A percentile compares a stretch with the other conserved stretches of the same genome.
phyloP scores from a whole-genome alignment of 345 rosid genomes.

The Boechera divaricarpa region DNA sequence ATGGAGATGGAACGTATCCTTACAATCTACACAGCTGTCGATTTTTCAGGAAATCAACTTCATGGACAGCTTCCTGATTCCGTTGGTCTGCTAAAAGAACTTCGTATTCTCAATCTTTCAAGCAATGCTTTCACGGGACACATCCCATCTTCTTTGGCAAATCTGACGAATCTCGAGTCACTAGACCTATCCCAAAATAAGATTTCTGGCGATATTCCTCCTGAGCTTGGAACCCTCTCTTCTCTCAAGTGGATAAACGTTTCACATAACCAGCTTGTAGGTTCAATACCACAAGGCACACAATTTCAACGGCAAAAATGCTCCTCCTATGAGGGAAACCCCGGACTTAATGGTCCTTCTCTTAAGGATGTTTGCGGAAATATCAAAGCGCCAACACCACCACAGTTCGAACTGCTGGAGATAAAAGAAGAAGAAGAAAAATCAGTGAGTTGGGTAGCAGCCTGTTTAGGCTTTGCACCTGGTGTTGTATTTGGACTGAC shows the following conservation, averaged over 20 bases:
- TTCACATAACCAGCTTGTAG: neutral
- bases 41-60: too few relatives aligned
- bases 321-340: neutral
- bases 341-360: neutral
- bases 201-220: too few relatives aligned
- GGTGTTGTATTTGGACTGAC: neutral
- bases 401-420: neutral
- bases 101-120: too few relatives aligned
- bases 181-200: too few relatives aligned
- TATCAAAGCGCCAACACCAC: neutral
- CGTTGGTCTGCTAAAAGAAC: too few relatives aligned
- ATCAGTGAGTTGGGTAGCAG: neutral
- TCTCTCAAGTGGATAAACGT: too few relatives aligned
- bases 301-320: neutral
- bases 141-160: too few relatives aligned
- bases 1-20: too few relatives aligned
- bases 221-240: too few relatives aligned
- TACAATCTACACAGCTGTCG: neutral
- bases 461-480: neutral
- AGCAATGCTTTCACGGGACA: too few relatives aligned
- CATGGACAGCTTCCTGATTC: too few relatives aligned
- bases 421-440: neutral
- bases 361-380: slow-evolving; percentile 13
- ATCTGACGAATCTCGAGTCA: too few relatives aligned
- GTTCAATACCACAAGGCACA: slow-evolving; percentile 3